These are phyloP conservation scores for Pseudognaphalium luteoalbum DNA, from an alignment of 129 eudicot genomes.

Conservation along the genomic window DNA sequence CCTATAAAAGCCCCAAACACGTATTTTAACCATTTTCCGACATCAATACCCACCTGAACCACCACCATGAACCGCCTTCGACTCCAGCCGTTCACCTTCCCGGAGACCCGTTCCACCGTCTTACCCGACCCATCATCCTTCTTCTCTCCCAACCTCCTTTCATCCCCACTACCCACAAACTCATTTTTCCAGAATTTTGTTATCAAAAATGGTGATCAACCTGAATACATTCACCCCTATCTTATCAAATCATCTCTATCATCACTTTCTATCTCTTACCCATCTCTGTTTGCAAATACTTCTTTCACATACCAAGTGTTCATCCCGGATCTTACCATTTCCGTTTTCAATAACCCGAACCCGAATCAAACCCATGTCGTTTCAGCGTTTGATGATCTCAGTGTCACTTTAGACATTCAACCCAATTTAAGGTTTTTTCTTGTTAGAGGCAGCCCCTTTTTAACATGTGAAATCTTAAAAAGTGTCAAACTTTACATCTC, in stretches of 20 bases:
- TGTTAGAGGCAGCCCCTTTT: conserved; percentile 81
- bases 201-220: conserved; percentile 85
- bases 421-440: conserved; percentile 69
- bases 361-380: conserved; percentile 56
- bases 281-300: conserved; percentile 55
- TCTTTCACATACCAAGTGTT: conserved; percentile 64
- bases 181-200: conserved; percentile 86
- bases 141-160: conserved; percentile 70
- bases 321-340: conserved; percentile 64
- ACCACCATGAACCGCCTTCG: conserved; percentile 38
- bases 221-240: conserved; percentile 89
- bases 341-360: conserved; percentile 41
- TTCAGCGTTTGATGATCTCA: conserved; percentile 62
- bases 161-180: conserved; percentile 84
- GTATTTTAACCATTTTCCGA: background rate
- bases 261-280: conserved; percentile 72
- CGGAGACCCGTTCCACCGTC: conserved; percentile 60
- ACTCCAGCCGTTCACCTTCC: conserved; percentile 55
- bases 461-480: conserved; percentile 50
- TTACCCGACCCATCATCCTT: conserved; percentile 72
- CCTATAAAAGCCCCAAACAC: conserved; percentile 21
- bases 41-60: conserved; percentile 35
- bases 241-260: conserved; percentile 65
- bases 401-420: conserved; percentile 74
- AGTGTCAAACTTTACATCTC: conserved; percentile 44